Conservation (phyloP, 2,329 filamentous ascomycete species). For the Ampelomyces quisqualis region DNA sequence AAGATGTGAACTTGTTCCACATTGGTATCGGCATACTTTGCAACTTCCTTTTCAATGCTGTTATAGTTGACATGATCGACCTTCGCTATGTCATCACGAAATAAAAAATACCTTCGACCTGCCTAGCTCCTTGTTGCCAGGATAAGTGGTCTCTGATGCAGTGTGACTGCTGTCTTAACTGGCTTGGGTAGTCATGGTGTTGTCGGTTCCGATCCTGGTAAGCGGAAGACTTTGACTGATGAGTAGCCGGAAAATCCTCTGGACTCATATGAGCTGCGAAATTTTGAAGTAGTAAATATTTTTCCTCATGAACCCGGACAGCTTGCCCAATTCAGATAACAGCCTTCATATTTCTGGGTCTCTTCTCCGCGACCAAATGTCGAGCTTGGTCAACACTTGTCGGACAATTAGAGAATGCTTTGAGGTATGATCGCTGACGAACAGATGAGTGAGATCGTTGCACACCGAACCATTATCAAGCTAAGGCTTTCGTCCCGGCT, state of each 20-base stretch:
- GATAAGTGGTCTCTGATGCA: constrained; percentile 17
- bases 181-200: constrained; percentile 22
- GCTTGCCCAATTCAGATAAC: constrained; percentile 22
- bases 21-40: constrained; percentile 63
- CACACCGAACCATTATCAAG: constrained; percentile 20
- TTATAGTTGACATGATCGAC: constrained; percentile 59
- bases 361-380: constrained; percentile 15
- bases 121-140: constrained; percentile 36
- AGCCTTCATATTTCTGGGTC: constrained; percentile 23
- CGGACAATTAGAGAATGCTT: constrained; percentile 11
- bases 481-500: too few species aligned
- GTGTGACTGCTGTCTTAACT: constrained; percentile 19
- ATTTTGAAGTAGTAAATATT: constrained; percentile 23
- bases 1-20: constrained; percentile 56
- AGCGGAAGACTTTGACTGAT: constrained; percentile 10
- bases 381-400: constrained; percentile 10
- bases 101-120: constrained; percentile 55
- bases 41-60: constrained; percentile 68
- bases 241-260: constrained; percentile 13
- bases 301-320: constrained; percentile 25
- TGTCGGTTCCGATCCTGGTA: constrained; percentile 13
- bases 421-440: constrained; percentile 10
- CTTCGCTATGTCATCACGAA: constrained; percentile 48
- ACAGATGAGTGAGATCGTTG: constrained; percentile 9
- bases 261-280: constrained; percentile 19